Conservation (phyloP, 257 asterid genomes). For the Solanum phureja region DNA sequence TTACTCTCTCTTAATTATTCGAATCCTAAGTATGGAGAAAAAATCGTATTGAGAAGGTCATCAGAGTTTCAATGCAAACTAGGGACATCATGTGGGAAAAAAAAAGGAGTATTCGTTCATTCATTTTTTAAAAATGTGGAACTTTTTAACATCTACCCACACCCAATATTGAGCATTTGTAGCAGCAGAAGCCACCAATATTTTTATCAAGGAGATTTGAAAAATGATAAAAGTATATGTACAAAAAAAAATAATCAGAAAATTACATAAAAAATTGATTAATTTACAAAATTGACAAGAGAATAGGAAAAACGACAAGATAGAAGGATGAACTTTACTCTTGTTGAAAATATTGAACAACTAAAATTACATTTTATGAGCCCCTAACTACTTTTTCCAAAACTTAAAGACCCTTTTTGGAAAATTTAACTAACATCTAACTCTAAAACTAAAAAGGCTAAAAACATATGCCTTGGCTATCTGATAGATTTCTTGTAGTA, state of each 20-base stretch:
- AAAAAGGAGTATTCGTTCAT: too few relatives aligned
- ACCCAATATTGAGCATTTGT: too few relatives aligned
- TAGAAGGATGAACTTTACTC: background rate
- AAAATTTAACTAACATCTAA: background rate
- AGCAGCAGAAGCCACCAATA: background rate
- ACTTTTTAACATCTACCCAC: too few relatives aligned
- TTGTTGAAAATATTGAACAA: background rate
- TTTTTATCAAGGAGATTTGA: too few relatives aligned
- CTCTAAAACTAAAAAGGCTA: background rate
- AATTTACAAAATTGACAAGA: slow-evolving; percentile 31
- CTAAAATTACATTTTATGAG: background rate
- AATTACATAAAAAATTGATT: slow-evolving; percentile 30
- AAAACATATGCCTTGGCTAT: background rate
- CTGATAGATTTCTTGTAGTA: background rate
- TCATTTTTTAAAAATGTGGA: too few relatives aligned
- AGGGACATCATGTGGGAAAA: fast-evolving
- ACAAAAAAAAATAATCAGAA: background rate
- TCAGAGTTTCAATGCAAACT: too few relatives aligned
- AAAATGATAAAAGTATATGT: background rate
- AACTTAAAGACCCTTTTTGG: background rate
- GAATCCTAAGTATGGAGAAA: too few relatives aligned
- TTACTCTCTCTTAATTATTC: too few relatives aligned
- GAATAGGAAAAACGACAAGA: background rate
- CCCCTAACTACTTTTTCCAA: slow-evolving; percentile 2
- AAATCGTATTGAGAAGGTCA: too few relatives aligned